phyloP scores from a whole-genome alignment of 768 basidiomycete genomes.

The Chalciporus chontae region DNA sequence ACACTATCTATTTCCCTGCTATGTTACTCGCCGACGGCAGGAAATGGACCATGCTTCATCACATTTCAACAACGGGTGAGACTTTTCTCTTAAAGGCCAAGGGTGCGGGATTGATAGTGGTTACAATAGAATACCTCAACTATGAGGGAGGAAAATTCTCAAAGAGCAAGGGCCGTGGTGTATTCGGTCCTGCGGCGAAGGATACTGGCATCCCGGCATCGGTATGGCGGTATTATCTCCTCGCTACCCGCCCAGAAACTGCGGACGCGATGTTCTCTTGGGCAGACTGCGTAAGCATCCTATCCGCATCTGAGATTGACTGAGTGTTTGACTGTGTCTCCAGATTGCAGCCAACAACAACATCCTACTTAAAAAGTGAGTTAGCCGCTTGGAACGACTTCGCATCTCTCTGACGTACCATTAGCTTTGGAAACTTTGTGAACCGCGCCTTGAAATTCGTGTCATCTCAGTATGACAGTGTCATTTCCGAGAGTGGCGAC shows the following conservation, averaged over 20 bases:
- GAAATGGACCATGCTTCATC: conserved; percentile 91
- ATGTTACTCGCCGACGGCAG: conserved; percentile 86
- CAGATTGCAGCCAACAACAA: conserved; percentile 92
- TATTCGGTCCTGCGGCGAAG: conserved; percentile 92
- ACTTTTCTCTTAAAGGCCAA: not conserved
- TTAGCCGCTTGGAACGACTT: not conserved
- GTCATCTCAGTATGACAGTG: conserved; percentile 73
- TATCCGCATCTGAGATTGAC: not conserved
- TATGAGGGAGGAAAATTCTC: conserved; percentile 99
- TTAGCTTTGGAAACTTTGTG: conserved; percentile 94
- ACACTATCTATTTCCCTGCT: conserved; percentile 92
- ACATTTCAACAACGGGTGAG: conserved; percentile 91
- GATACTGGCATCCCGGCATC: conserved; percentile 92
- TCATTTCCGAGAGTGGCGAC: conserved; percentile 78
- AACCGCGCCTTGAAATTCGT: conserved; percentile 94
- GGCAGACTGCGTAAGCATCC: conserved; percentile 75
- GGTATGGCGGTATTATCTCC: conserved; percentile 95
- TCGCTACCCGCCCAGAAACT: conserved; percentile 90
- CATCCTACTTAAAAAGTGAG: conserved; percentile 88
- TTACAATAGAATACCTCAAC: conserved; percentile 80
- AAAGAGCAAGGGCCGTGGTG: conserved; percentile 93
- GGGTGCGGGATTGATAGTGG: not conserved
- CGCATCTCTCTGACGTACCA: not conserved
- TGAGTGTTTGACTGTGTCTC: not conserved
- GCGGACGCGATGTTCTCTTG: conserved; percentile 96